Evolutionary conservation across 345 rosid genomes (phyloP).

Genomic region (Corymbia maculata): DNA sequence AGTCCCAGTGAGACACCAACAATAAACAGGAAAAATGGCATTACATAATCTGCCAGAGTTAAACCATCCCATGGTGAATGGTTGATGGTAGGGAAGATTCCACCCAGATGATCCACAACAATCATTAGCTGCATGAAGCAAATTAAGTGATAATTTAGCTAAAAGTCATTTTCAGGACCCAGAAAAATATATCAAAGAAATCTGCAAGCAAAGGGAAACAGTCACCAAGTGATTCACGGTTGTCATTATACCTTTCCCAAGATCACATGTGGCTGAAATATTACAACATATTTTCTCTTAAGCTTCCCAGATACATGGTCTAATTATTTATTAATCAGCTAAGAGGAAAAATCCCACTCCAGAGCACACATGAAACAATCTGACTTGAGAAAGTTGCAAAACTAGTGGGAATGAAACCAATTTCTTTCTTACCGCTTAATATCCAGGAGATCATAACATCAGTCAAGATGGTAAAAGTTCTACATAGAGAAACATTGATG

Average conservation of each 20-base stretch:
- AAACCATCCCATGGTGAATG: conserved; percentile 94
- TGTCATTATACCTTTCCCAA: background rate
- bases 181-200: background rate
- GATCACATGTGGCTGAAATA: background rate
- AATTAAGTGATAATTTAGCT: background rate
- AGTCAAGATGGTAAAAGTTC: background rate
- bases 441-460: background rate
- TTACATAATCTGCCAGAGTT: conserved; percentile 82
- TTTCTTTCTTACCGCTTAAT: background rate
- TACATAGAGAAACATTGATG: background rate
- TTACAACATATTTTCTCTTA: background rate
- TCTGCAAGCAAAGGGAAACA: background rate
- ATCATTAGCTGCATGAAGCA: conserved; percentile 69
- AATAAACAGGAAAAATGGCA: conserved; percentile 90
- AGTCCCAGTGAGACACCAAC: conserved; percentile 80
- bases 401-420: background rate
- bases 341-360: background rate
- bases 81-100: conserved; percentile 64
- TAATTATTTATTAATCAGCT: background rate
- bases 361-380: background rate
- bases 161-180: background rate
- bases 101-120: conserved; percentile 78
- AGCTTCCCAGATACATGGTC: background rate
- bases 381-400: background rate
- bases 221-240: background rate